A percentile compares a stretch with the other conserved stretches of the same genome.
These are phyloP conservation scores for Zygnema cylindricum DNA, from an alignment of 139 green algal genomes.

Conservation along the genomic window DNA sequence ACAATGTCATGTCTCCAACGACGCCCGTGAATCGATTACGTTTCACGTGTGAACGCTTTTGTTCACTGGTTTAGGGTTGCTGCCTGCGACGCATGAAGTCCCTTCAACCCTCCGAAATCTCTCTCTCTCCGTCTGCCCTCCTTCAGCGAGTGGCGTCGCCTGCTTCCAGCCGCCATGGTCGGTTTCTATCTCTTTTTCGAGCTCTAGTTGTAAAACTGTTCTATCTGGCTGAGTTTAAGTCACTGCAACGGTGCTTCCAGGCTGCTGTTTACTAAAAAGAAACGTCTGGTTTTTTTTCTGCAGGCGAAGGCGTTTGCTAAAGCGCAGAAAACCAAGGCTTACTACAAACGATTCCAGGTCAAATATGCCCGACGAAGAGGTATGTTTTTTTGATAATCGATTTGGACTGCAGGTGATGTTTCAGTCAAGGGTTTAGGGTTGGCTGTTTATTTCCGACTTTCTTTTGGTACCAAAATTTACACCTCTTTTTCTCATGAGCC, in stretches of 20 bases:
- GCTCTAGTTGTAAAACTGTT: background rate
- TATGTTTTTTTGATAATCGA: conserved; percentile 50
- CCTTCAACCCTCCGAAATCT: no score
- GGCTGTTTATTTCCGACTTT: conserved; percentile 12
- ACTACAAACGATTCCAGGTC: conserved; percentile 92
- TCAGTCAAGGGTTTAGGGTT: no score
- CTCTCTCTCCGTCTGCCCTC: no score
- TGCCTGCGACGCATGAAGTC: no score
- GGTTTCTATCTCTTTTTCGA: background rate
- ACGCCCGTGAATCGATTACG: no score
- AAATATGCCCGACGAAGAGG: conserved; percentile 86
- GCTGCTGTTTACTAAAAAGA: background rate
- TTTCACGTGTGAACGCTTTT: no score
- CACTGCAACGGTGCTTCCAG: background rate
- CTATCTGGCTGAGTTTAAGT: background rate
- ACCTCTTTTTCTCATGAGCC: background rate
- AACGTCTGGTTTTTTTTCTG: background rate
- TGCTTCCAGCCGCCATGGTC: no score
- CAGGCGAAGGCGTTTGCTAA: conserved; percentile 81
- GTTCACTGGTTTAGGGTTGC: no score
- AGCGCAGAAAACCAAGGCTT: conserved; percentile 81
- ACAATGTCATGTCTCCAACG: no score
- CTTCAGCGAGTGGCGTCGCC: no score
- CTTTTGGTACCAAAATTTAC: background rate
- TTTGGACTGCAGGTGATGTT: conserved; percentile 22